These are phyloP conservation scores for Cystobasidium tubakii DNA, from an alignment of 768 basidiomycete species.

Conservation along the genomic window DNA sequence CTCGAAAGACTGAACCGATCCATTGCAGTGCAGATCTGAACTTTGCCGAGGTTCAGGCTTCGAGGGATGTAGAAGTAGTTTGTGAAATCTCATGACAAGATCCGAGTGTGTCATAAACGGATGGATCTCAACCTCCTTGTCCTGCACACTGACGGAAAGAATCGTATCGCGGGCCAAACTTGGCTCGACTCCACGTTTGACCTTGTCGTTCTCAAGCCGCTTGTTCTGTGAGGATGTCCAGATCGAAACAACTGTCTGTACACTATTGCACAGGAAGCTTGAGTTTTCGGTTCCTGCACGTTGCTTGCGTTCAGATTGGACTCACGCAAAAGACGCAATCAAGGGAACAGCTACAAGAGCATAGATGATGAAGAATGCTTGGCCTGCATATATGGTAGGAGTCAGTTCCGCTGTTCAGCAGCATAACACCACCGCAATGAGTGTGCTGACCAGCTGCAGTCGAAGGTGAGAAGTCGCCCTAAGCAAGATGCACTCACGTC, in stretches of 20 bases:
- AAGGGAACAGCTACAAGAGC: constrained; percentile 30
- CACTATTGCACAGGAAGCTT: background rate
- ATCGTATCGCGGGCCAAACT: constrained; percentile 8
- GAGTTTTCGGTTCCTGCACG: too few species aligned
- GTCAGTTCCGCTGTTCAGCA: background rate
- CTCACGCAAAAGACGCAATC: constrained; percentile 20
- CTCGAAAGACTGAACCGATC: too few species aligned
- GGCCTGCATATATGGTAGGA: background rate
- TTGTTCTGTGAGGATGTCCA: background rate
- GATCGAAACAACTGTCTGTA: constrained; percentile 15
- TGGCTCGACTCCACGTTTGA: constrained; percentile 12
- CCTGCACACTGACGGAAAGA: background rate
- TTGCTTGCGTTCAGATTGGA: too few species aligned
- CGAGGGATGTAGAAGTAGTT: background rate
- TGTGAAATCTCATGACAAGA: background rate
- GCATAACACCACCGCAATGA: too few species aligned
- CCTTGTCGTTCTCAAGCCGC: constrained; percentile 21
- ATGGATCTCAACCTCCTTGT: constrained; percentile 15
- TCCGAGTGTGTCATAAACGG: constrained; percentile 17
- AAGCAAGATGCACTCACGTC: too few species aligned
- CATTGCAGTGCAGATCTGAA: too few species aligned
- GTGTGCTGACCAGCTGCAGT: constrained; percentile 23
- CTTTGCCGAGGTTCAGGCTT: too few species aligned
- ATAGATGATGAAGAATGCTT: constrained; percentile 34
- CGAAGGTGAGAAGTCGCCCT: constrained; percentile 24